Base-by-base conservation (phyloP, 345 rosid genomes). In the Xanthoceras sorbifolium region DNA sequence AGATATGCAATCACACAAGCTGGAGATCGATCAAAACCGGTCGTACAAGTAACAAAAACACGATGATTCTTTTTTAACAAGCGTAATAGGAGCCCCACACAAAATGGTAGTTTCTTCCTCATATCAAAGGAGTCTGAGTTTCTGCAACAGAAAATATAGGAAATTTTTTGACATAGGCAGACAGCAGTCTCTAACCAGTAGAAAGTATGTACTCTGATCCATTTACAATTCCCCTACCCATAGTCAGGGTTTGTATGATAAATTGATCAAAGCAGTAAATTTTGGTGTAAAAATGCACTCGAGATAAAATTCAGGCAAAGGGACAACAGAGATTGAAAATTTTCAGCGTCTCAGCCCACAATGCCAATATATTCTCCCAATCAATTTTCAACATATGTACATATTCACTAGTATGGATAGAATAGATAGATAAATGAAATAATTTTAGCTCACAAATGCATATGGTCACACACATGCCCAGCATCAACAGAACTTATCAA, bases 1-100 rank as follows among this genome's bases (percentile, higher is more conserved):
- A 95, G 91, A 81, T 93, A 95, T 32, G 99, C 98, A 78, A 92
- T 84, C 83, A 95, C 98, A 67, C 94, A 91, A 48, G 94, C 89
- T 8, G 99, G 87, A 18, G 99, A 89, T 46, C 98, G 86, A 78
- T 95, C 90, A 85, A 93, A 89, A 68, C 99, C 98, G 76, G 92
- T 88, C 55, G 99, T 95, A 85, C 97, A 95, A 68, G 99, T 89
- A 75, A 91, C 79, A 77, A 85, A 92, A 48, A 93, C 99, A 42
- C 90, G 97, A 76, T 91, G 90, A 73, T 92, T 90, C 93, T 89
- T 93, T 81, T 88, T 93, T 77, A 95, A 84, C 83, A 95, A 84
- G 69, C 98, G 96, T 76, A 95, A 78, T 50, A 93, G 83, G 34
- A 94, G 89, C 38, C 98, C 98, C 31, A 93, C 97, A 72, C 87